A percentile compares a stretch with the other conserved stretches of the same genome.
Conservation (phyloP, 768 basidiomycete species). For the Harrya chromipes region DNA sequence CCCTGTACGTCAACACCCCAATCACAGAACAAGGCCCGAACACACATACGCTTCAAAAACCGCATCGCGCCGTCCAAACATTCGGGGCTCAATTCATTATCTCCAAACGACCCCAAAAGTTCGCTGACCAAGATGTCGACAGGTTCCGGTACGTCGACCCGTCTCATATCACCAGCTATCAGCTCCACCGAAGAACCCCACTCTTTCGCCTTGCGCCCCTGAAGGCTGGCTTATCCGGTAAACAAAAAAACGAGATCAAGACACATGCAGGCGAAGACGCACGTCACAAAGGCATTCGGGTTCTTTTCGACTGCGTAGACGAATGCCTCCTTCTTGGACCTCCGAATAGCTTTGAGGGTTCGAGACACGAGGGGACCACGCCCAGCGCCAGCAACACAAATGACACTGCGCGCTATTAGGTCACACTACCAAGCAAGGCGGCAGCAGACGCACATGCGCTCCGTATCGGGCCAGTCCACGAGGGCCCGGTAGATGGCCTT, state of each 20-base stretch:
- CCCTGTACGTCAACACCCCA: conserved; percentile 9
- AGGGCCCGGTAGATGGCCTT: conserved; percentile 83
- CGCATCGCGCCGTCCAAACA: conserved; percentile 95
- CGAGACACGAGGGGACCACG: conserved; percentile 90
- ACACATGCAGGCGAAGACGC: conserved; percentile 34
- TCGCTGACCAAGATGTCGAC: conserved; percentile 96
- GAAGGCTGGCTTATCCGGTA: conserved; percentile 53
- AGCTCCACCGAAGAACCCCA: conserved; percentile 82
- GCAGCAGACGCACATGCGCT: conserved; percentile 56
- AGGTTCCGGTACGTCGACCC: conserved; percentile 74
- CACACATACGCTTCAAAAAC: conserved; percentile 74
- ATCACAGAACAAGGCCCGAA: neutral
- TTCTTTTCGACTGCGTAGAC: conserved; percentile 97
- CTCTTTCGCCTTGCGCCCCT: conserved; percentile 74
- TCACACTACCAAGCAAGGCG: conserved; percentile 12
- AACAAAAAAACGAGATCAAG: conserved; percentile 14
- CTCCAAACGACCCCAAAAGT: conserved; percentile 94
- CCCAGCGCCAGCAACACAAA: conserved; percentile 94
- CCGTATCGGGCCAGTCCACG: conserved; percentile 58
- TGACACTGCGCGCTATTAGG: conserved; percentile 47
- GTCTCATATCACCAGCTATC: conserved; percentile 94
- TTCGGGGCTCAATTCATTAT: conserved; percentile 97
- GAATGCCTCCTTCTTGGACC: conserved; percentile 56
- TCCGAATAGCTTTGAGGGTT: conserved; percentile 70
- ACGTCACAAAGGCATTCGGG: conserved; percentile 94